Percentiles rank a stretch among this genome's conserved stretches.
Evolutionary conservation across 371 early-diverging fungal species (phyloP).

Genomic region (Dichotomocladium elegans): DNA sequence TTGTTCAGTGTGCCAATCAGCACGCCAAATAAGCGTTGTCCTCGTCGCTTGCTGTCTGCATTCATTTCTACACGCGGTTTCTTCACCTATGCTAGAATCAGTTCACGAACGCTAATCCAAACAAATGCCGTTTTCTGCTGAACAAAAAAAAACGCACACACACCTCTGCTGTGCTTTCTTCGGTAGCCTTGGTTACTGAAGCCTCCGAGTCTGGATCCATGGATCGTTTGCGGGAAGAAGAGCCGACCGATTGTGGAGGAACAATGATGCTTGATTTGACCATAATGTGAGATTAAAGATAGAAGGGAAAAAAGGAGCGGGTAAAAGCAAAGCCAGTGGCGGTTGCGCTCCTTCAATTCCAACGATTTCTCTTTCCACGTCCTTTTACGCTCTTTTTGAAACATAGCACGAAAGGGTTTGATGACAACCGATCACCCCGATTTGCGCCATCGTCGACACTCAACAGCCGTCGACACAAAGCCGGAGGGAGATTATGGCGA

Average conservation of each 20-base stretch:
- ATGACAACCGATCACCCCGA: constrained; percentile 1
- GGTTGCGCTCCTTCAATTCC: background rate
- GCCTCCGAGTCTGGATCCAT: constrained; percentile 9
- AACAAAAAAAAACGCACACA: no score
- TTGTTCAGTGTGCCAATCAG: constrained; percentile 55
- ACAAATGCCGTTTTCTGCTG: no score
- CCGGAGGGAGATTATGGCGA: background rate
- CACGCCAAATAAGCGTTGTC: constrained; percentile 54
- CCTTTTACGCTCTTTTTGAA: background rate
- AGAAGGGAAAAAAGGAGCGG: background rate
- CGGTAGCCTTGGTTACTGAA: background rate
- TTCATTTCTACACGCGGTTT: constrained; percentile 7
- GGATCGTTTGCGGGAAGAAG: constrained; percentile 16
- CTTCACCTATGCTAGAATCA: background rate
- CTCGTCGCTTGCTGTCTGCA: constrained; percentile 27
- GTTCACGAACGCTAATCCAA: no score
- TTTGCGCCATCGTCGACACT: background rate
- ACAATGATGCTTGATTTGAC: constrained; percentile 33
- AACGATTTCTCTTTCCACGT: background rate
- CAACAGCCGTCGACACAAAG: background rate
- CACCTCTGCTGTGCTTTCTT: background rate
- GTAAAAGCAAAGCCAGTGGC: background rate
- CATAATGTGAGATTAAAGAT: constrained; percentile 1
- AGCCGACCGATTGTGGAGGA: constrained; percentile 11
- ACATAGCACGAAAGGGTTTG: no score